phyloP scores from a whole-genome alignment of 2,329 filamentous ascomycete genomes.

The Xenosphaeropsis pyriputrescens region DNA sequence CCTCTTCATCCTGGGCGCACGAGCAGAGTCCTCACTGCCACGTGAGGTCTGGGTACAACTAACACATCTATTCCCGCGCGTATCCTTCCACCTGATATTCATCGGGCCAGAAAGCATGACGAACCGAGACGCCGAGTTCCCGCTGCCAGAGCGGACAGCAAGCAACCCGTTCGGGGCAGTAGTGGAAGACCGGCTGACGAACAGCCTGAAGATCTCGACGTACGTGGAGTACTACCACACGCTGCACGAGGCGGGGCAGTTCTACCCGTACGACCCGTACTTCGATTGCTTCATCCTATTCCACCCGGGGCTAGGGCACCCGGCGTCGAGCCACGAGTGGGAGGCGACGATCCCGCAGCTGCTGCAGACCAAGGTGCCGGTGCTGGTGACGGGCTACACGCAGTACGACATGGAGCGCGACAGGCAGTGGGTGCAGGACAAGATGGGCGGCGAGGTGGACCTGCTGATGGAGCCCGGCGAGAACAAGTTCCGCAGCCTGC shows the following conservation, averaged over 20 bases:
- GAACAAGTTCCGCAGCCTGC: slow-evolving; percentile 82
- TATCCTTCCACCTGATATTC: slow-evolving; percentile 83
- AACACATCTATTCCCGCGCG: slow-evolving; percentile 84
- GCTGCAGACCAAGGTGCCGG: slow-evolving; percentile 87
- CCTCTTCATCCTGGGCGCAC: slow-evolving; percentile 84
- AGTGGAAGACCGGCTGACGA: slow-evolving; percentile 78
- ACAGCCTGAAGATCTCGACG: slow-evolving; percentile 90
- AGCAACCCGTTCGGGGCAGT: slow-evolving; percentile 88
- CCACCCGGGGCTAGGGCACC: slow-evolving; percentile 91
- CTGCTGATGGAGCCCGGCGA: slow-evolving; percentile 83
- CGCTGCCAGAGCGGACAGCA: slow-evolving; percentile 71
- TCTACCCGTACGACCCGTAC: slow-evolving; percentile 92
- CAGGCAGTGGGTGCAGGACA: slow-evolving; percentile 76
- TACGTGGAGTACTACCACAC: slow-evolving; percentile 98
- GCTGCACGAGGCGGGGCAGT: slow-evolving; percentile 78
- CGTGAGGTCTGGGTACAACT: slow-evolving; percentile 90
- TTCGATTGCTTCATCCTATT: slow-evolving; percentile 97
- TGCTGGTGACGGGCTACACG: slow-evolving; percentile 91
- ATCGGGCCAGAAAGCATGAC: slow-evolving; percentile 94
- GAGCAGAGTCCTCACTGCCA: slow-evolving; percentile 92
- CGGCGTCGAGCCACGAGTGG: slow-evolving; percentile 90
- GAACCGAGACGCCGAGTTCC: slow-evolving; percentile 86
- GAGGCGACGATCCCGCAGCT: slow-evolving; percentile 76
- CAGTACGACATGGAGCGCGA: slow-evolving; percentile 91
- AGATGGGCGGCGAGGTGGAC: slow-evolving; percentile 81